Percentiles rank a stretch among this genome's conserved stretches.
phyloP scores from a whole-genome alignment of 208 protist species.

The Spironucleus salmonicida region DNA sequence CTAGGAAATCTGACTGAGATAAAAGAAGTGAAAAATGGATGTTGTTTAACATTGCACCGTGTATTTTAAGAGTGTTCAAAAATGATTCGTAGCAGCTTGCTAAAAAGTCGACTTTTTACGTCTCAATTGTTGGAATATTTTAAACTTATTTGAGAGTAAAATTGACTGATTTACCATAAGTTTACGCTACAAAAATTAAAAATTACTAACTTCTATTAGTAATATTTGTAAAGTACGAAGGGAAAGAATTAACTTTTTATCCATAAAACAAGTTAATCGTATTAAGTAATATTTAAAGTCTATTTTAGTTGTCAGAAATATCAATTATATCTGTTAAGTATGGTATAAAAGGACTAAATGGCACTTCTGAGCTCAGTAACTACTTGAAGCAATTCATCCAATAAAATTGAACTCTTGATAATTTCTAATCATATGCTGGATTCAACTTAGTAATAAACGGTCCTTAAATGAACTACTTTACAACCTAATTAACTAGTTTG shows the following conservation, averaged over 20 bases:
- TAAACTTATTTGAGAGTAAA: neutral
- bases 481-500: neutral
- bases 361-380: neutral
- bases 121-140: neutral
- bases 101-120: neutral
- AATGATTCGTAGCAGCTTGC: neutral
- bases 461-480: neutral
- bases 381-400: neutral
- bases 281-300: neutral
- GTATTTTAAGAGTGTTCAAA: neutral
- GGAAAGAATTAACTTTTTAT: neutral
- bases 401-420: neutral
- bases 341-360: neutral
- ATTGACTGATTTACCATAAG: neutral
- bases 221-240: neutral
- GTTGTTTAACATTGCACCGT: conserved; percentile 25
- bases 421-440: neutral
- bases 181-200: neutral
- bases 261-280: neutral
- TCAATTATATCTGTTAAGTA: neutral
- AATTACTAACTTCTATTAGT: neutral
- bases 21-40: neutral
- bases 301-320: neutral
- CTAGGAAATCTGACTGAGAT: neutral
- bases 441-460: neutral